Base-by-base conservation (phyloP, 306 rosid genomes). In the Ceratonia siliqua region DNA sequence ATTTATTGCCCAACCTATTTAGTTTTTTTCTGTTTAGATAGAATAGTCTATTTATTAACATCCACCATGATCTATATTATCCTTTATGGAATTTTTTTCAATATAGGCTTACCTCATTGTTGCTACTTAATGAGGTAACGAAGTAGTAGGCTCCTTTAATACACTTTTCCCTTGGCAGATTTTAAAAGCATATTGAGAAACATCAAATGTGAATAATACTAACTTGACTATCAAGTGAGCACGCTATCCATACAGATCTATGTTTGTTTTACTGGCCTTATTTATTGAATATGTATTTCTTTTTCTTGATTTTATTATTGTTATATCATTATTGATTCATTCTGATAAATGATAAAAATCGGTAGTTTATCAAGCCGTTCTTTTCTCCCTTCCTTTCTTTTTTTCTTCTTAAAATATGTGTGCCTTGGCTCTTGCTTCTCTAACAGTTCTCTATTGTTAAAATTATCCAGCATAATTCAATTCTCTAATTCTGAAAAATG, bases 151-250 rank as follows among this genome's bases (percentile, higher is more conserved):
- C 2, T 0, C 8, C 41, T 11, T 61, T 2, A 38, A 21, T 15
- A 12, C 14, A 6, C 50, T 1, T 20, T 39, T 12, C 15, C 8
- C 57, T 0, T 1, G 0, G 27, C 33, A 32, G 8, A 28, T 56
- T 25, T 45, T 76, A 20, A 56, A 55, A 56, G 45, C 8, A 33
- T 33, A 17, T 8, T 17, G 43, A 61, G 67, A 35, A 17, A 56
- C 52, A 43, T 57, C 56, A 20, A 76, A 36, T 22, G 69, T 76
- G 42, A 22, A 56, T 75, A 39, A 35, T 35, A 39, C 22, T 25
- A 2, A 64, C 48, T 54, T 20, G 28, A 66, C 39, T 41, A 11
- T 67, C 20, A 14, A 67, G 36, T 15, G 50, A 43, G 75, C 22
- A 20, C 5, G 45, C n/a, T 20, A 8, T 52, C 35, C n/a, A 14